A percentile compares a stretch with the other conserved stretches of the same genome.
Evolutionary conservation across 371 early-diverging fungal species (phyloP).

Genomic region (Chytridium lagenaria): DNA sequence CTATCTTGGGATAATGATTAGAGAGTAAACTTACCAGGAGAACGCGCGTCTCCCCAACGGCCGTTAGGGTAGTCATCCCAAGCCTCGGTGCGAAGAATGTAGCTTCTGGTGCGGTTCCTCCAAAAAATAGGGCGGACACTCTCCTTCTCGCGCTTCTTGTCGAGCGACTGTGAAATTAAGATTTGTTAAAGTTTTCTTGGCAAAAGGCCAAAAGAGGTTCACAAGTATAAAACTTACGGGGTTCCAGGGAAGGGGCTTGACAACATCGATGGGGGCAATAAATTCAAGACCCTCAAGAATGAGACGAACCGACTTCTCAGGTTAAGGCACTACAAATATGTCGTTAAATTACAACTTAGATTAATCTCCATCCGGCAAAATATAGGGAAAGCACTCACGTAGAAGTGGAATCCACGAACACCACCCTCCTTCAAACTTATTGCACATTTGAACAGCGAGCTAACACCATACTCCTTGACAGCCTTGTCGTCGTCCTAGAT

Average conservation of each 20-base stretch:
- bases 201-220: slow-evolving; percentile 4
- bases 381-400: slow-evolving; percentile 24
- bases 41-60: slow-evolving; percentile 96
- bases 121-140: slow-evolving; percentile 97
- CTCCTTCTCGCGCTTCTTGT: slow-evolving; percentile 87
- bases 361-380: no score
- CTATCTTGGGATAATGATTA: not conserved
- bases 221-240: slow-evolving; percentile 62
- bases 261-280: slow-evolving; percentile 76
- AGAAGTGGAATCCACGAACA: slow-evolving; percentile 60
- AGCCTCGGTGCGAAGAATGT: slow-evolving; percentile 89
- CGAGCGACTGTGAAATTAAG: slow-evolving; percentile 58
- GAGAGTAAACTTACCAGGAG: slow-evolving; percentile 52
- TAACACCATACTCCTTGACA: slow-evolving; percentile 92
- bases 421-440: slow-evolving; percentile 81
- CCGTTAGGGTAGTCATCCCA: slow-evolving; percentile 99
- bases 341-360: not conserved
- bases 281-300: slow-evolving; percentile 81
- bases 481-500: slow-evolving; percentile 87
- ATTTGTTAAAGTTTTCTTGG: slow-evolving; percentile 6
- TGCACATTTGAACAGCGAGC: no score
- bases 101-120: slow-evolving; percentile 90
- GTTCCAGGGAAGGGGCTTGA: slow-evolving; percentile 92
- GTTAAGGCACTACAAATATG: slow-evolving; percentile 86
- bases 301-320: slow-evolving; percentile 80